Evolutionary conservation across 306 rosid genomes (phyloP).

Genomic region (Leucaena leucocephala): DNA sequence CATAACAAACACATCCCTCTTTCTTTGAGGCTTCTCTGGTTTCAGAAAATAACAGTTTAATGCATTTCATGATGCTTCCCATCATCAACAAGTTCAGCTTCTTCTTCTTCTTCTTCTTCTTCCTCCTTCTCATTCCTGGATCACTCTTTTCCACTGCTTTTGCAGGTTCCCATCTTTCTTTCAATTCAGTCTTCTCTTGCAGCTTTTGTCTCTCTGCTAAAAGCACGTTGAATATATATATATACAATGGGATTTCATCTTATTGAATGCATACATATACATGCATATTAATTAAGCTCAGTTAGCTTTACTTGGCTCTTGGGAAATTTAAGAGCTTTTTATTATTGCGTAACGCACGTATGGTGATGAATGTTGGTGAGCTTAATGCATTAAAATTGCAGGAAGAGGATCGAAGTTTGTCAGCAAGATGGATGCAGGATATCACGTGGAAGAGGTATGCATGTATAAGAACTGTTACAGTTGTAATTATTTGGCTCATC

Average conservation of each 20-base stretch:
- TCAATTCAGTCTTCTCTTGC: background rate
- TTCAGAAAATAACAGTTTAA: background rate
- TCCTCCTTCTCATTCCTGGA: constrained; percentile 52
- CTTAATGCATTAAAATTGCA: constrained; percentile 33
- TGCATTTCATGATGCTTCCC: constrained; percentile 37
- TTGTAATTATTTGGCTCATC: background rate
- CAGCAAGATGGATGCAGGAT: constrained; percentile 29
- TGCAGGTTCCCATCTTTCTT: constrained; percentile 44
- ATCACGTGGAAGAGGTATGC: constrained; percentile 20
- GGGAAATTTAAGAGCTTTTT: background rate
- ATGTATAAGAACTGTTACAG: background rate
- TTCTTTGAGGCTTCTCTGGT: constrained; percentile 6
- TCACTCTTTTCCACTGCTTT: constrained; percentile 50
- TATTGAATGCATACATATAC: no score
- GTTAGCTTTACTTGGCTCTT: background rate
- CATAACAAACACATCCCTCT: background rate
- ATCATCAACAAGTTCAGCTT: constrained; percentile 39
- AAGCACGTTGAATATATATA: background rate
- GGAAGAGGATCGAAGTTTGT: constrained; percentile 41
- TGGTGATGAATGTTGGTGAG: background rate
- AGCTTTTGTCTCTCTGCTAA: constrained; percentile 39
- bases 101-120: constrained; percentile 42
- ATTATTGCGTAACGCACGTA: constrained; percentile 9
- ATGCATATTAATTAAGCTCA: background rate
- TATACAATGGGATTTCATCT: no score